Evolutionary conservation across 768 basidiomycete species (phyloP).

Genomic region (Gymnopilus junonius): DNA sequence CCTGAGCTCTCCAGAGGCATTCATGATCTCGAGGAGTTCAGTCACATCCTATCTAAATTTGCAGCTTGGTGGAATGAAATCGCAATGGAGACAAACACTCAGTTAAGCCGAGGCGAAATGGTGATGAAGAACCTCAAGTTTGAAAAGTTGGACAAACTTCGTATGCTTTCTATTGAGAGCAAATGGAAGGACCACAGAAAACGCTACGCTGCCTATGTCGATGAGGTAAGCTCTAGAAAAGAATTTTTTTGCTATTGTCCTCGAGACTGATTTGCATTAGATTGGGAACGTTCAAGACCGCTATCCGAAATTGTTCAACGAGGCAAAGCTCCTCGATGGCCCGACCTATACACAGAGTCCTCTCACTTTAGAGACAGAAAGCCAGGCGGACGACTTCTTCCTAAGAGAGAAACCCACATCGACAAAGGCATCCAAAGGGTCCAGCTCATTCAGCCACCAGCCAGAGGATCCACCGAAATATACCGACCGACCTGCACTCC

Average conservation of each 20-base stretch:
- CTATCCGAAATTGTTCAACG: slow-evolving; percentile 14
- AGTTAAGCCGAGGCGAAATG: slow-evolving; percentile 9
- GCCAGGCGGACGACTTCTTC: background rate
- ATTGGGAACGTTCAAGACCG: slow-evolving; percentile 18
- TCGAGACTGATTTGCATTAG: background rate
- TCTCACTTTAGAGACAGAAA: background rate
- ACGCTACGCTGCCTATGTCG: slow-evolving; percentile 19
- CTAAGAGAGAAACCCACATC: background rate
- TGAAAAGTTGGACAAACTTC: slow-evolving; percentile 3
- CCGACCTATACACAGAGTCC: background rate
- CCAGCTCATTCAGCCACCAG: background rate
- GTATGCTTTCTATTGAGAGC: slow-evolving; percentile 5
- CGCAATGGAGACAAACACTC: slow-evolving; percentile 19
- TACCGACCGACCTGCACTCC: background rate
- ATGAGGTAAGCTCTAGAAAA: slow-evolving; percentile 11
- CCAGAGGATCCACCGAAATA: background rate
- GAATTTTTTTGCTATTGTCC: background rate
- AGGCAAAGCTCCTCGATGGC: background rate
- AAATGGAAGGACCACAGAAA: slow-evolving; percentile 20
- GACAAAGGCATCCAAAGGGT: background rate
- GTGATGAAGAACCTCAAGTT: background rate
- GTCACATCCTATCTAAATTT: slow-evolving; percentile 16
- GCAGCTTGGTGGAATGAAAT: slow-evolving; percentile 23
- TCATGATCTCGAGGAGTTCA: slow-evolving; percentile 20
- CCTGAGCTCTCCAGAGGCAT: slow-evolving; percentile 16